Base-by-base conservation (phyloP, 371 early-diverging fungal genomes). In the Enterocytospora artemiae region DNA sequence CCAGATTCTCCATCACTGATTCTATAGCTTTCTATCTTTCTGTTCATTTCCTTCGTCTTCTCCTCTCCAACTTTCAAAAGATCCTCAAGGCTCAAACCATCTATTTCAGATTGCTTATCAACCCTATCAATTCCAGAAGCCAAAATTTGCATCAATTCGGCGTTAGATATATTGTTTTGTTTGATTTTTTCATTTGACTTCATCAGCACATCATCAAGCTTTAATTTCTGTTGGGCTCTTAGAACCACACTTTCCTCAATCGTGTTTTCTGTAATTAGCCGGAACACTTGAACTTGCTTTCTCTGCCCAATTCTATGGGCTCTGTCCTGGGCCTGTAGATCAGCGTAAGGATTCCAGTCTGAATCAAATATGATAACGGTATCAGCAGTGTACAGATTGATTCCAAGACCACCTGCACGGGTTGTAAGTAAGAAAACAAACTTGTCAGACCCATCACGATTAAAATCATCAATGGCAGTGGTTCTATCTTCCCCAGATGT, bases 241-340 rank as follows among this genome's bases (percentile, higher is more conserved):
- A 93, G 90, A 31, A 95, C 76, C 0, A 96, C 88, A 75, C 89
- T 34, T 52, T 50, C 65, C 53, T 60, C 99, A 44, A 96, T 84
- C 0, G 94, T 89, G 49, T 88, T 85, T 31, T 86, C 85, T 2
- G 90, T 90, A 63, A 98, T 88, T 39, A 98, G 76, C n/a, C 94
- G 85, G 74, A 93, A 86, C 52, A 98, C 91, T 28, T 89, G 85
- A n/a, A 98, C 99, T 78, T 94, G 94, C 70, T 92, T 93, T 27
- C 88, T 96, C 79, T 98, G 97, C n/a, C 99, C 99, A 71, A 98
- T 95, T 77, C 99, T 87, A 82, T 98, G 97, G 0, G 96, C 96
- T 74, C 99, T 88, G 79, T 95, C 99, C 79, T 94, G 96, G 0
- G 99, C 99, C 82, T 96, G 96, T 39, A 93, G 81, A 81, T 97